These are phyloP conservation scores for Hypoxylon sp. DNA, from an alignment of 2,329 filamentous ascomycete species.

Conservation along the genomic window DNA sequence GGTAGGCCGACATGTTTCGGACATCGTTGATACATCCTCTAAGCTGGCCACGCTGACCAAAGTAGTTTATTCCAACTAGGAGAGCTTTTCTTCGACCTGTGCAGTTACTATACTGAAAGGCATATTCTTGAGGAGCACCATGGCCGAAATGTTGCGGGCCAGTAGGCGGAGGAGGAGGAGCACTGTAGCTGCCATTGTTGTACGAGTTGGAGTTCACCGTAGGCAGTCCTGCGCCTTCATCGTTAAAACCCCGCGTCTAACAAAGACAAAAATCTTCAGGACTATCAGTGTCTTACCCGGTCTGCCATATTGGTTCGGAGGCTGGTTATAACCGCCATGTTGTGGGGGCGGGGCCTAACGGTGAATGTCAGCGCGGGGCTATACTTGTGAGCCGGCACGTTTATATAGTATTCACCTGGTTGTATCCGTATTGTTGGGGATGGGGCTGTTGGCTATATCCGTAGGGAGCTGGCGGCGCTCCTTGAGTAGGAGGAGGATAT, in stretches of 20 bases:
- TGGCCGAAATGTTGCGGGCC: constrained; percentile 81
- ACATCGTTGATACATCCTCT: constrained; percentile 98
- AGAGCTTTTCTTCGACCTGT: constrained; percentile 90
- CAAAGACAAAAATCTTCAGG: constrained; percentile 1
- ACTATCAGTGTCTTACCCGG: constrained; percentile 59
- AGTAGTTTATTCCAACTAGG: constrained; percentile 97
- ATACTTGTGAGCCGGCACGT: constrained; percentile 9
- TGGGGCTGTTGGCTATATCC: constrained; percentile 64
- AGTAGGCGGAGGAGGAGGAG: constrained; percentile 76
- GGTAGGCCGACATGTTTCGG: constrained; percentile 93
- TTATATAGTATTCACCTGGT: constrained; percentile 54
- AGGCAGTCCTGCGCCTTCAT: constrained; percentile 55
- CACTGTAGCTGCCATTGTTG: constrained; percentile 69
- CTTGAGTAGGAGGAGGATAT: constrained; percentile 60
- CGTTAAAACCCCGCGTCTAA: constrained; percentile 27
- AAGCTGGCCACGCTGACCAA: constrained; percentile 90
- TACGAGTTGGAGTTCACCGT: constrained; percentile 67
- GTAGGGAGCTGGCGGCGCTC: constrained; percentile 58
- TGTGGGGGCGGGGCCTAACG: constrained; percentile 59
- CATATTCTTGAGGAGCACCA: constrained; percentile 84
- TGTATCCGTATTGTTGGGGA: constrained; percentile 64
- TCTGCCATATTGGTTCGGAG: constrained; percentile 63
- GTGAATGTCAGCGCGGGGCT: constrained; percentile 45
- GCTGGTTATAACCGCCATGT: constrained; percentile 61
- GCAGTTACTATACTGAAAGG: constrained; percentile 92